These are phyloP conservation scores for Ceratocystis ficicola DNA, from an alignment of 2,329 filamentous ascomycete species.

Conservation along the genomic window DNA sequence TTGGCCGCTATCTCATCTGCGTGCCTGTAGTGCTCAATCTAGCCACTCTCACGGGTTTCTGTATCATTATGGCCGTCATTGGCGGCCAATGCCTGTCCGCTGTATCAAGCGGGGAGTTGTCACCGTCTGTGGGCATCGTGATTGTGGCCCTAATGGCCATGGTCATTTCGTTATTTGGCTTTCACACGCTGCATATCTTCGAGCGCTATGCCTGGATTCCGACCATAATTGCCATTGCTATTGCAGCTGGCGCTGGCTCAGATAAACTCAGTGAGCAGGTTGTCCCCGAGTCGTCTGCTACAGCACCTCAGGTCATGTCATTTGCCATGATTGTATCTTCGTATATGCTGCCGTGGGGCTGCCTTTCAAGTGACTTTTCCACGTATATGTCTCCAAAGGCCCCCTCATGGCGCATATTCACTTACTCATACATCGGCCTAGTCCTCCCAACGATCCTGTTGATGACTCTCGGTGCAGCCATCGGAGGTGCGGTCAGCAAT, in stretches of 20 bases:
- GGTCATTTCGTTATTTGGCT: constrained; percentile 51
- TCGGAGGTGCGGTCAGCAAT: constrained; percentile 46
- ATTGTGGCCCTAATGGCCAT: constrained; percentile 46
- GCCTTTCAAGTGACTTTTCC: constrained; percentile 47
- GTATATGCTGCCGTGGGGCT: constrained; percentile 51
- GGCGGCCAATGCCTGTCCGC: constrained; percentile 48
- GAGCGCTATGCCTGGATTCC: constrained; percentile 48
- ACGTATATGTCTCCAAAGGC: constrained; percentile 48
- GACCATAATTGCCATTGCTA: constrained; percentile 42
- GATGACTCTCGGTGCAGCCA: constrained; percentile 53
- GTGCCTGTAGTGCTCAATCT: constrained; percentile 51
- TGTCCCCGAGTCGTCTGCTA: constrained; percentile 19
- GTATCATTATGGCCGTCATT: constrained; percentile 48
- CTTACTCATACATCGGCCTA: constrained; percentile 46
- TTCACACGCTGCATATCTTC: constrained; percentile 43
- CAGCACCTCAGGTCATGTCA: constrained; percentile 36
- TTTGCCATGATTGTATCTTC: constrained; percentile 51
- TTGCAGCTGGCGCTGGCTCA: constrained; percentile 44
- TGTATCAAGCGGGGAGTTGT: constrained; percentile 38
- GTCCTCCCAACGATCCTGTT: constrained; percentile 43
- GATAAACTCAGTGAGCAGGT: constrained; percentile 39
- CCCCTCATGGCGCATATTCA: constrained; percentile 32
- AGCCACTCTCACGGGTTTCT: constrained; percentile 51
- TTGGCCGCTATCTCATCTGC: constrained; percentile 46
- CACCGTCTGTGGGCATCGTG: constrained; percentile 46